These are phyloP conservation scores for Chaetomium sp. DNA, from an alignment of 2,329 filamentous ascomycete genomes.

Conservation along the genomic window DNA sequence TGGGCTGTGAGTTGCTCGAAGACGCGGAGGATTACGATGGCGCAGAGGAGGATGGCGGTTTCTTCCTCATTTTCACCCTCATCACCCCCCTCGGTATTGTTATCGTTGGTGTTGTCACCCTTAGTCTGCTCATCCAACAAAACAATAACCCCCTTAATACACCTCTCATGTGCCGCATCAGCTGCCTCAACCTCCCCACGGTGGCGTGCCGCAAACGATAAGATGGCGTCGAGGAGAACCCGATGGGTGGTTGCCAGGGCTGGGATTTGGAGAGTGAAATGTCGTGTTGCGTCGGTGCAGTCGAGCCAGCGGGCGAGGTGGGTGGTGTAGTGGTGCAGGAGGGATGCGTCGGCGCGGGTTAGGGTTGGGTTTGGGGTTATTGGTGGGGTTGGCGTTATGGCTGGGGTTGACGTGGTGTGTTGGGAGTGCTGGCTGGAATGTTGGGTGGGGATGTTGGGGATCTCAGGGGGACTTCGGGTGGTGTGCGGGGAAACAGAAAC, in stretches of 20 bases:
- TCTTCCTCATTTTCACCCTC: too few species aligned
- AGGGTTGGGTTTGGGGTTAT: not conserved
- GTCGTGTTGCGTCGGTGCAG: conserved; percentile 1
- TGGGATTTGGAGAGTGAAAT: not conserved
- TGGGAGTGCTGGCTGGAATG: too few species aligned
- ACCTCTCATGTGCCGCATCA: not conserved
- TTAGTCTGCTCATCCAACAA: not conserved
- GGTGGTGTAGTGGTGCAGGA: conserved; percentile 1
- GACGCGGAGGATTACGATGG: conserved; percentile 1
- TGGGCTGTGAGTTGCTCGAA: not conserved
- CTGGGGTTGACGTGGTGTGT: too few species aligned
- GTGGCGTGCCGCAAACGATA: not conserved
- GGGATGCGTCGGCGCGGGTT: not conserved
- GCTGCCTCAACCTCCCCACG: not conserved
- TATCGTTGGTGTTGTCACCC: too few species aligned
- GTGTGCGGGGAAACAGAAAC: too few species aligned
- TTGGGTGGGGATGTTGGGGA: too few species aligned
- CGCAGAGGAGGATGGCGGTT: not conserved
- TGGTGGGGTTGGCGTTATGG: not conserved
- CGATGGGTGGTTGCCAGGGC: not conserved
- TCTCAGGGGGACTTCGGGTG: too few species aligned
- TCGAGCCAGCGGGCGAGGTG: conserved; percentile 1
- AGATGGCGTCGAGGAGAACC: not conserved
- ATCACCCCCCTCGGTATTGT: too few species aligned
- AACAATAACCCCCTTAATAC: not conserved